Percentiles rank a stretch among this genome's conserved stretches.
These are phyloP conservation scores for Tilletia caries DNA, from an alignment of 1,284 basidiomycete genomes.

Conservation along the genomic window DNA sequence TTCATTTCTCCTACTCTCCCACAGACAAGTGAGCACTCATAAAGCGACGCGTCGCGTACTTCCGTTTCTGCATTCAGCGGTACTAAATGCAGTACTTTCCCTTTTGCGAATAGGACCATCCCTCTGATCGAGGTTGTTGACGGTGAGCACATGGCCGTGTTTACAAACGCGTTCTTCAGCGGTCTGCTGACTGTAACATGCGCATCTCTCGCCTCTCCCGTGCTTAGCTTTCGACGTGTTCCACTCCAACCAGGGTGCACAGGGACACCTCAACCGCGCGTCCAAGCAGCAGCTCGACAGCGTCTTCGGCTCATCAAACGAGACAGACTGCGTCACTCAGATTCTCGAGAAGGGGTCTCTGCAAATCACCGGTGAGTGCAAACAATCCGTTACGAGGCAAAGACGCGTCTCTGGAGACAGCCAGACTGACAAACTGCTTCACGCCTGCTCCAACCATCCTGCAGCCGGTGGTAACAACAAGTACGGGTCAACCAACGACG, in stretches of 20 bases:
- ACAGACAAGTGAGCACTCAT: constrained; percentile 17
- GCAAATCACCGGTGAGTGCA: constrained; percentile 28
- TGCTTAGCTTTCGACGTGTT: constrained; percentile 52
- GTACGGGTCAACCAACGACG: constrained; percentile 43
- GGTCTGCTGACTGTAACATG: neutral
- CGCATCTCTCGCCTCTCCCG: neutral
- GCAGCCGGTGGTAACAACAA: constrained; percentile 30
- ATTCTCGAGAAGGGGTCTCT: constrained; percentile 52
- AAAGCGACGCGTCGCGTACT: neutral
- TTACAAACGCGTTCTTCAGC: neutral
- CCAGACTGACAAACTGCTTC: no score
- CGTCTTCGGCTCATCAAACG: constrained; percentile 51
- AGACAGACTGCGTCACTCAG: constrained; percentile 47
- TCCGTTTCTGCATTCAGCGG: no score
- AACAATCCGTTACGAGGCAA: neutral
- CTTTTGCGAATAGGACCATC: constrained; percentile 38
- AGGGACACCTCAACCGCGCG: constrained; percentile 54
- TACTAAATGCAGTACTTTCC: neutral
- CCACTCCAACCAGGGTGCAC: constrained; percentile 53
- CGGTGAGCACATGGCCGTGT: constrained; percentile 19
- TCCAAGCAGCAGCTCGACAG: constrained; percentile 54
- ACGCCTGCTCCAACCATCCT: neutral
- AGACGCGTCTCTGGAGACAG: no score
- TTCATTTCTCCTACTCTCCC: neutral
- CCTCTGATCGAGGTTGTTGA: constrained; percentile 55